Evolutionary conservation across 2,329 filamentous ascomycete genomes (phyloP), one percentile per base, ranked within the genome.

Genomic region (Colletotrichum trifolii): DNA sequence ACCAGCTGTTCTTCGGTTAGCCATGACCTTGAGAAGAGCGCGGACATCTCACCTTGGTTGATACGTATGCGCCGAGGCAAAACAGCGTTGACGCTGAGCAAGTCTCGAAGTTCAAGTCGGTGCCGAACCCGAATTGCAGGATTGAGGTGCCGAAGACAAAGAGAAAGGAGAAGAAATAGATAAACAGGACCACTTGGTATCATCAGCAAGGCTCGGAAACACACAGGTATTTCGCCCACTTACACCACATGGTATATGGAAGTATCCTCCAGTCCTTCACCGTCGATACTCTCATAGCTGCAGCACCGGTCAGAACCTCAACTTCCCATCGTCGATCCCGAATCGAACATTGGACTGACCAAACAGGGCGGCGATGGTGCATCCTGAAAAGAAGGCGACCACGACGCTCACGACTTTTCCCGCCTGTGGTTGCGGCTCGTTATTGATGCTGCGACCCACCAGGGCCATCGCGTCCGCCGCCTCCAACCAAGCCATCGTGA

Each of bases 81-180:
- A 64, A 64, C 7, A 64, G 46, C 1, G 57, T 64, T 2, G 62
- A 56, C 11, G 57, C 62, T 6, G 62, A 64, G 17, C 62, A 64
- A 11, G 62, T 55, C 9, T 43, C 49, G 9, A 49, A 64, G 17
- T 61, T 64, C 6, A 64, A 35, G 8, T 64, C 62, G 11, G 62
- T 47, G 4, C 62, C 62, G 6, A 61, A 64, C 12, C 62, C 62
- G 8, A 64, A 64, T 17, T 64, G 62, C 1, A 64, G 45, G 2
- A 64, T 61, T 5, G 62, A 64, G 4, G 62, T 64, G 2, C 62
- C 62, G 13, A 64, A 64, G 9, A 64, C 62, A 13, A 64, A 64
- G 6, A 64, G 7, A 15, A 64, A 64, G 1, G 62, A 61, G 9
- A 61, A 64, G 35, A 61, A 46, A 46, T 64, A 64, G 8, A 61